Base-by-base conservation (phyloP, 176 grass and related monocot genomes). In the Avena eriantha region DNA sequence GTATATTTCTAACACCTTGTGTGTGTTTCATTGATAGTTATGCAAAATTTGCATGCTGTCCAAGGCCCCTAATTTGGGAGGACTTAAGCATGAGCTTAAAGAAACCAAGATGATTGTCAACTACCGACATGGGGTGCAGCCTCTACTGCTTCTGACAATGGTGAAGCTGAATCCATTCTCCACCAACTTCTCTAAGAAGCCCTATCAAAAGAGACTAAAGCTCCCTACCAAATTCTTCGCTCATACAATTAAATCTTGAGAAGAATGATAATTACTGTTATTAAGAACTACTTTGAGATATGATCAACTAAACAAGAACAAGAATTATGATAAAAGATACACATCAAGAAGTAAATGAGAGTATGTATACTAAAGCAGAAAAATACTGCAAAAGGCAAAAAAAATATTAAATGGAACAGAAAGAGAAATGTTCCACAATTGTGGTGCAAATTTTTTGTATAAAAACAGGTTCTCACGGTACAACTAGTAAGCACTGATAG, bases 21-120 rank as follows among this genome's bases (percentile, higher is more conserved):
- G 41, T 5, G 43, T 73, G 69, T 73, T 73, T 73, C 41, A 73
- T 47, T 46, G n/a, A 47, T 23, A 72, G 69, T 72, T 72, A 72
- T 23, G 69, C 39, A 72, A 72, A 43, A 72, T 23, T 63, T 63
- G 24, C 59, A 72, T 14, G 41, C 69, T 47, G n/a, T 11, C 59
- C 22, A 24, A 63, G 59, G 51, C 15, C 59, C 10, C 59, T 63
- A 63, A 13, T 26, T 61, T 63, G 59, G 10, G 59, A 26, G 23
- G 60, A 12, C 23, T 64, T 29, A 35, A 34, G 45, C 46, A 65
- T 54, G 4, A 67, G 45, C 59, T 77, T 66, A 6, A 66, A 66
- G 63, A 66, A 29, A 66, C 34, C 22, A 31, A 50, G 47, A 31
- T 76, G 23, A 7, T 53, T 51, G 24, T 51, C 47, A 18, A 54